Base-by-base conservation (phyloP, 2,329 filamentous ascomycete genomes). In the Fusarium zealandicum region DNA sequence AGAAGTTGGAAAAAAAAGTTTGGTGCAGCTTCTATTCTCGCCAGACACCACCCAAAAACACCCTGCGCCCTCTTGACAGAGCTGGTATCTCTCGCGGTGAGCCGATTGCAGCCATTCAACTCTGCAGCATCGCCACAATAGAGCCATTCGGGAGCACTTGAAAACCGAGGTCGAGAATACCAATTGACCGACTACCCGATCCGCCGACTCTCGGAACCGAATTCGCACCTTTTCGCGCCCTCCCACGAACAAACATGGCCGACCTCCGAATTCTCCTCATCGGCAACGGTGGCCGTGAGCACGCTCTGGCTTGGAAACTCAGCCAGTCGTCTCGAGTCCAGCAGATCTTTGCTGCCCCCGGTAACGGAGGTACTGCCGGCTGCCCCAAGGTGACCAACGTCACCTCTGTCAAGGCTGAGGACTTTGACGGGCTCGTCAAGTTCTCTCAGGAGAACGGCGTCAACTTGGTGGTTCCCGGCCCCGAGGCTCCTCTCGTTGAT, bases 251-350 rank as follows among this genome's bases (percentile, higher is more conserved):
- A 18, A 20, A 43, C 16, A 73, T 74, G 70, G 63, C 71, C 25
- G 66, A 71, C 50, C 80, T 92, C 60, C 84, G 87, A 65, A 82
- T 97, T 65, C 87, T 98, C 60, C 86, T 98, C 60, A 87, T 98
- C 63, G 93, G 95, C 69, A 96, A 93, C 72, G 95, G 95, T 64
- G 95, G 93, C 67, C 88, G 95, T 68, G 95, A 99, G 78, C 92
- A 98, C 76, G 91, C 93, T 39, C 83, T 97, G 59, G 92, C 93
- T 35, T 98, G 93, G 93, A 97, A 96, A 77, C 81, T 98, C 59
- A 86, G 88, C 70, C 89, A 96, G 73, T 96, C 92, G 13, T 80
- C 87, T 35, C 82, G 82, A 38, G 90, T 96, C 57, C 86, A 91
- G 68, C 82, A 86, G 66, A 93, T 98, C 71, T 80, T 83, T 65